Base-by-base conservation (phyloP, 805 yeast genomes). In the Candida silvicultrix region DNA sequence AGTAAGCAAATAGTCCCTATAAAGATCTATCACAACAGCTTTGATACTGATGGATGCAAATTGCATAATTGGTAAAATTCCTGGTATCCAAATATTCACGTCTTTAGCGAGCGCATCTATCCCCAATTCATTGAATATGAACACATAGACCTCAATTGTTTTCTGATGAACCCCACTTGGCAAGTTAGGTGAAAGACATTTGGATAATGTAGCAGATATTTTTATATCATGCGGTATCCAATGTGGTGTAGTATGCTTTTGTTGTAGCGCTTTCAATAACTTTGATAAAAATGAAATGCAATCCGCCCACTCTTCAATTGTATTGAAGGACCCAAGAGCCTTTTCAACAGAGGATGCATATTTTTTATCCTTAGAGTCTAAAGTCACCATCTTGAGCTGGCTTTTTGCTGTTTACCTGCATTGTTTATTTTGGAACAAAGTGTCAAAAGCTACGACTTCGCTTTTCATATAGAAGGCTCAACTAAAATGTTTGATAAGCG, bases 111-210 rank as follows among this genome's bases (percentile, higher is more conserved):
- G 66, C 5, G 75, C 66, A 5, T 75, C 79, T 0, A 63, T 58
- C 1, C 85, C 83, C 32, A 92, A 65, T 28, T 80, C 75, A 34
- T 72, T 73, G 66, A 94, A 88, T 2, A 92, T 77, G 44, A 70
- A 68, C 20, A 77, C 80, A 62, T 90, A 94, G 2, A 90, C 78
- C 46, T 83, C 88, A 37, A 94, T 65, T 0, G 97, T 77, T 59
- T 89, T 94, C 53, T 85, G 85, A 62, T 94, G 99, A 0, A 94
- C 99, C 9, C 99, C 99, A 42, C 95, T 86, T 0, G 99, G 99
- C 11, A 94, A 71, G 43, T 74, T 74, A 1, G 95, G 83, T 2
- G 89, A 80, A 25, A 92, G 68, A 49, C 98, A 94, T 38, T 83
- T 78, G 0, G 96, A 79, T 43, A 94, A 70, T 37, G 84, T 72